Evolutionary conservation across 495 filamentous ascomycete species (phyloP).

Genomic region (Apodospora peruviana): DNA sequence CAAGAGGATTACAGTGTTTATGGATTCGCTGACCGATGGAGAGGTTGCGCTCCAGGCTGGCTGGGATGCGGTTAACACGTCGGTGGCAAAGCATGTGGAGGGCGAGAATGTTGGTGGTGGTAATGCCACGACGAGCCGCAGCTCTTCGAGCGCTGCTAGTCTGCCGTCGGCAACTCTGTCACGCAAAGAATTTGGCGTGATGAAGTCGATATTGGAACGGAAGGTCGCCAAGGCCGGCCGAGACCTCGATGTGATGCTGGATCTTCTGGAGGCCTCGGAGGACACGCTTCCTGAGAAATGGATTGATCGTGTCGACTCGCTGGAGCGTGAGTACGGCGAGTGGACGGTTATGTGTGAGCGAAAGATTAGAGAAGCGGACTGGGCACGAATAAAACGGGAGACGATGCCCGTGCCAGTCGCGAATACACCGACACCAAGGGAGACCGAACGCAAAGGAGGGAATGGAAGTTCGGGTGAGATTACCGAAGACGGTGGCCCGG

Average conservation of each 20-base stretch:
- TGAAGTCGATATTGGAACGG: slow-evolving; percentile 56
- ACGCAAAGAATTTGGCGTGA: slow-evolving; percentile 53
- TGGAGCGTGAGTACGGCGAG: slow-evolving; percentile 73
- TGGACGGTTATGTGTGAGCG: slow-evolving; percentile 57
- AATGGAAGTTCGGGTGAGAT: background rate
- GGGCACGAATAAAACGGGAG: slow-evolving; percentile 9
- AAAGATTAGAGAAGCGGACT: slow-evolving; percentile 31
- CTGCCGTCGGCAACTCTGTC: slow-evolving; percentile 30
- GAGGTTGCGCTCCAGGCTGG: slow-evolving; percentile 58
- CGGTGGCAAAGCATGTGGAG: slow-evolving; percentile 14
- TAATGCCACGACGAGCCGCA: slow-evolving; percentile 6
- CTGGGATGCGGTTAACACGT: slow-evolving; percentile 57
- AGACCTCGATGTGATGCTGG: slow-evolving; percentile 75
- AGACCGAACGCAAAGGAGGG: background rate
- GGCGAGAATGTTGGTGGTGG: background rate
- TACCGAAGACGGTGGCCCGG: background rate
- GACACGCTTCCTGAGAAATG: slow-evolving; percentile 82
- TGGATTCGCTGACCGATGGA: slow-evolving; percentile 59
- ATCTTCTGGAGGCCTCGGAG: slow-evolving; percentile 71
- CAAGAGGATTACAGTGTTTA: slow-evolving; percentile 60
- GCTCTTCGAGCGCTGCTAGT: background rate
- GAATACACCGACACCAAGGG: background rate
- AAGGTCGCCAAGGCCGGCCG: slow-evolving; percentile 67
- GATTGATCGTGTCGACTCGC: slow-evolving; percentile 75
- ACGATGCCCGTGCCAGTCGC: background rate